Base-by-base conservation (phyloP, 2,329 filamentous ascomycete genomes). In the Cercospora zeae-maydis region DNA sequence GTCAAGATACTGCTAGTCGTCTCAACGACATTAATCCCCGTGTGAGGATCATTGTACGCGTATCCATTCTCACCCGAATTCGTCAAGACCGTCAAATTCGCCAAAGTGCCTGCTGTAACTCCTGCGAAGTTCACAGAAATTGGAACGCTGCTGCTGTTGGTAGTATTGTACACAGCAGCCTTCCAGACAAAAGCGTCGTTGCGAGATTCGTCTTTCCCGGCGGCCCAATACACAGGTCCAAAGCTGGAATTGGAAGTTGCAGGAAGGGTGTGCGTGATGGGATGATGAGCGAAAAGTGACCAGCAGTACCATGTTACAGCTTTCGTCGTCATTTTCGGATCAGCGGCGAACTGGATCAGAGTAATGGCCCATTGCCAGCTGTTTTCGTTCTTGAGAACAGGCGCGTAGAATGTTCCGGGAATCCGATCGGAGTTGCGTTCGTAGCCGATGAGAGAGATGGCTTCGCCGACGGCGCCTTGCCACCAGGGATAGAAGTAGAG, bases 351-450 rank as follows among this genome's bases (percentile, higher is more conserved):
- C 34, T 77, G 74, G 30, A 80, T 73, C 5, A 79, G 66, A 4
- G 76, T 75, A 2, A 77, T 77, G 7, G 69, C 63, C 72, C 72
- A 75, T 56, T 74, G 60, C 68, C 70, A 74, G 14, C 61, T 47
- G 58, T 75, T 74, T 49, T 71, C 55, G 61, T 73, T 74, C 64
- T 67, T 64, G 51, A 75, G 68, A 1, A 66, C 59, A 3, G 72
- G 73, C 14, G 71, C 79, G 65, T 63, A 63, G 34, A 80, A 78
- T 0, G 82, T 80, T 6, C 83, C 83, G 1, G 81, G 80, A 49
- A 88, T 80, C 19, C 81, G 80, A 67, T 88, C 84, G 3, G 81
- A 79, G 74, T 89, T 89, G 61, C 87, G 80, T 78, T 90, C 87
- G 31, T 84, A 84, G 16, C 86, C 84, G 65, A 89, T 80, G 14